A percentile compares a stretch with the other conserved stretches of the same genome.
Evolutionary conservation across 2,329 filamentous ascomycete species (phyloP).

Genomic region (Fusarium begoniae): DNA sequence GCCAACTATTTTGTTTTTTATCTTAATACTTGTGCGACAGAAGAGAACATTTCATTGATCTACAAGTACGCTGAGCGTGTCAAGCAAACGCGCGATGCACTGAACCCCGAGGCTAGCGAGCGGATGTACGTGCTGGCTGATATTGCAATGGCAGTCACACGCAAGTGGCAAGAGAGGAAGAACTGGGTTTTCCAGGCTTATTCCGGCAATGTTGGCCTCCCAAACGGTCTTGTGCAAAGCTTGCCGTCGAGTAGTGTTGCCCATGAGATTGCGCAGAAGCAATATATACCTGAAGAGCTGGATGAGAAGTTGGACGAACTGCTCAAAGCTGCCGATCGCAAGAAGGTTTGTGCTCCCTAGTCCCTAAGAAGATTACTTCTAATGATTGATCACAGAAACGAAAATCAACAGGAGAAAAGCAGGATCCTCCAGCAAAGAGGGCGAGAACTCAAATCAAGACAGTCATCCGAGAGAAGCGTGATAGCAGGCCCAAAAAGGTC

Average conservation of each 20-base stretch:
- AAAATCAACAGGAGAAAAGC: slow-evolving; percentile 62
- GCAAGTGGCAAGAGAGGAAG: slow-evolving; percentile 85
- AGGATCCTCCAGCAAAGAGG: slow-evolving; percentile 54
- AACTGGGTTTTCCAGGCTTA: slow-evolving; percentile 88
- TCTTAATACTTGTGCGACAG: slow-evolving; percentile 80
- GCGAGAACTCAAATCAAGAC: slow-evolving; percentile 51
- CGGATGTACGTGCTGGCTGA: slow-evolving; percentile 89
- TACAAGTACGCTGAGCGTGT: slow-evolving; percentile 92
- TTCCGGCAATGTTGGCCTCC: slow-evolving; percentile 81
- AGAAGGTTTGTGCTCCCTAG: slow-evolving; percentile 63
- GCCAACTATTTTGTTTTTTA: slow-evolving; percentile 92
- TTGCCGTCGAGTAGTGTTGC: slow-evolving; percentile 81
- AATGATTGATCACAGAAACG: slow-evolving; percentile 59
- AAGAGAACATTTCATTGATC: slow-evolving; percentile 87
- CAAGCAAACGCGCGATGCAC: slow-evolving; percentile 86
- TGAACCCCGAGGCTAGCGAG: slow-evolving; percentile 73
- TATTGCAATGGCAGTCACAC: slow-evolving; percentile 81
- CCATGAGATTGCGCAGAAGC: slow-evolving; percentile 86
- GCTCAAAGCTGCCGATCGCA: slow-evolving; percentile 72
- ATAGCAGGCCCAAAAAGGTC: slow-evolving; percentile 47
- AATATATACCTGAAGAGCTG: slow-evolving; percentile 80
- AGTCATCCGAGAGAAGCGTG: slow-evolving; percentile 49
- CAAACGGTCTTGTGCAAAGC: slow-evolving; percentile 78
- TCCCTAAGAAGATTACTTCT: slow-evolving; percentile 20
- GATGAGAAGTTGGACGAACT: slow-evolving; percentile 80